Evolutionary conservation across 805 yeast species (phyloP).

Genomic region (Lipomyces sp.): DNA sequence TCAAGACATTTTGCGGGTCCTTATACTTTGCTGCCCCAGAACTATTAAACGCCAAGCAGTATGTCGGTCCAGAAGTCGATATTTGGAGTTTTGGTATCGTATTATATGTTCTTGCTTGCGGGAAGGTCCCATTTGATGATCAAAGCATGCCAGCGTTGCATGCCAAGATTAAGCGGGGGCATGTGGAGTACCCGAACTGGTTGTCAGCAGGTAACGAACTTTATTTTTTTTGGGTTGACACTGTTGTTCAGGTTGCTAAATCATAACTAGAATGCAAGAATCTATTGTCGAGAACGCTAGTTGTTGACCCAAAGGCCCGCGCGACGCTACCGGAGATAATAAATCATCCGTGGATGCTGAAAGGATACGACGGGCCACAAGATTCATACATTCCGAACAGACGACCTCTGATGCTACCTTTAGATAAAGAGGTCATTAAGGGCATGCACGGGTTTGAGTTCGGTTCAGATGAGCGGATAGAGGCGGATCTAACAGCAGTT

Average conservation of each 20-base stretch:
- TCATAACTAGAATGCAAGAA: conserved; percentile 61
- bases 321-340: conserved; percentile 79
- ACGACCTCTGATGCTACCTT: conserved; percentile 70
- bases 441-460: conserved; percentile 81
- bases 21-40: conserved; percentile 99
- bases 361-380: conserved; percentile 78
- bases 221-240: neutral
- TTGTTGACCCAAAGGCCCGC: conserved; percentile 83
- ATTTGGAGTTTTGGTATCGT: conserved; percentile 99
- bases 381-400: conserved; percentile 77
- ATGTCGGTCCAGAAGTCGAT: conserved; percentile 96
- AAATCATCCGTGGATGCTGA: conserved; percentile 92
- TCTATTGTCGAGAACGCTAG: conserved; percentile 83
- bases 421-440: conserved; percentile 67
- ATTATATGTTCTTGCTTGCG: conserved; percentile 91
- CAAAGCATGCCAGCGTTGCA: conserved; percentile 89
- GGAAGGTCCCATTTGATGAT: conserved; percentile 98
- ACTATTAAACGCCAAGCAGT: conserved; percentile 86
- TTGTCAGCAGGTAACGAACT: conserved; percentile 58
- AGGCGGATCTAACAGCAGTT: conserved; percentile 60
- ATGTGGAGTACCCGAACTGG: conserved; percentile 86
- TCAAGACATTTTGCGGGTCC: conserved; percentile 96
- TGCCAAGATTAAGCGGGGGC: conserved; percentile 89
- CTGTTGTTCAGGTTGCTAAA: neutral
- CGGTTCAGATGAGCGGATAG: conserved; percentile 66